Evolutionary conservation across 768 basidiomycete species (phyloP), one percentile per base, ranked within the genome.

Genomic region (Tephrocybe sp.): DNA sequence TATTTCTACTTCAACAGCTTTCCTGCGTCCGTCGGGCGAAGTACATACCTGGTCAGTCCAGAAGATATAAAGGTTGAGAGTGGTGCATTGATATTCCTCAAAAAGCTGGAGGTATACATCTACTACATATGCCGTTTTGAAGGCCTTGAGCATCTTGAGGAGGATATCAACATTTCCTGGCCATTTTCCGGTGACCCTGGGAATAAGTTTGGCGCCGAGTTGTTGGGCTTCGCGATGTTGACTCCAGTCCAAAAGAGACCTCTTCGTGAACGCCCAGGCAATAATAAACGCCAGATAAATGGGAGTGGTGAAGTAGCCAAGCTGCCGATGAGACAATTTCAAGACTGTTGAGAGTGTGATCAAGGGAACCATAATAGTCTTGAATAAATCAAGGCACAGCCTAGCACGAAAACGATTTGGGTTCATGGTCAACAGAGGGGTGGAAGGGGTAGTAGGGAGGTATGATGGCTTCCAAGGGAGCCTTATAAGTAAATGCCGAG

Each of bases 81-180:
- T 88, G 3, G 85, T 87, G 54, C 79, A 81, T 45, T 82, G 76
- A 57, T 88, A 86, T 63, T 88, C 83, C 57, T 85, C 74, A 53
- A 88, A 86, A 15, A 88, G 72, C 20, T 78, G 72, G n/a, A 79
- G 72, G 55, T 86, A 86, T 3, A 81, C 81, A 48, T 85, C 80
- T 39, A 80, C 74, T 12, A 83, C 70, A 63, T 89, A 89, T 58
- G 76, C 76, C 18, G 75, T 80, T 55, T 79, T 75, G 63, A 81
- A 78, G 0, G 79, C 78, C 18, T 69, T 69, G 58, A 78, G 73
- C 71, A 85, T 78, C 48, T 67, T 71, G 41, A 86, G 60, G 50
- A 87, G 73, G 42, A 89, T 65, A 58, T 90, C 88, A 58, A 89
- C 68, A 62, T 89, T 89, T n/a, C 88, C 88, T 3, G 86, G 87